These are phyloP conservation scores for Pleurotus citrinopileatus DNA, from an alignment of 768 basidiomycete species.

Conservation along the genomic window DNA sequence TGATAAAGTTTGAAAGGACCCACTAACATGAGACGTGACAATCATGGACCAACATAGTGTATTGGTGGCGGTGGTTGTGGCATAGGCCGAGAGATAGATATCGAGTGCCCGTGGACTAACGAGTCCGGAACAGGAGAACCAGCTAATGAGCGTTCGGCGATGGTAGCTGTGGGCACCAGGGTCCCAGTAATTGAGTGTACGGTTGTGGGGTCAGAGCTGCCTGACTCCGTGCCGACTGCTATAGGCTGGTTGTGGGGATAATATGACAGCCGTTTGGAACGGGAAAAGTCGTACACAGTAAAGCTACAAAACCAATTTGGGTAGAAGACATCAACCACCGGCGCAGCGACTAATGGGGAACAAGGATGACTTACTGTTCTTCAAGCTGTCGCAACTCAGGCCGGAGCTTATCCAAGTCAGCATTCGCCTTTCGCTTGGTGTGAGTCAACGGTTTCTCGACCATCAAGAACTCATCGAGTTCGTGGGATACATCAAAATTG, in stretches of 20 bases:
- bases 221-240: conserved; percentile 37
- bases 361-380: conserved; percentile 67
- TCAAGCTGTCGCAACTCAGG: conserved; percentile 91
- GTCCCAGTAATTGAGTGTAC: conserved; percentile 41
- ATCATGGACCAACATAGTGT: conserved; percentile 6
- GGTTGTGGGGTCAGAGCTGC: conserved; percentile 39
- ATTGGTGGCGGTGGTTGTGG: conserved; percentile 24
- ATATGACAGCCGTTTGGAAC: conserved; percentile 74
- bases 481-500: conserved; percentile 98
- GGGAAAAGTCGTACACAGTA: conserved; percentile 82
- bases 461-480: conserved; percentile 95
- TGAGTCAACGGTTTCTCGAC: conserved; percentile 98
- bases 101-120: conserved; percentile 2
- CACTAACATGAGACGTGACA: conserved; percentile 1
- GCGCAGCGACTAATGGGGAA: neutral
- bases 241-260: conserved; percentile 82
- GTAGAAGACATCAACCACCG: neutral
- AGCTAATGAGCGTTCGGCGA: conserved; percentile 46
- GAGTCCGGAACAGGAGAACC: conserved; percentile 35
- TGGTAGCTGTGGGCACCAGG: conserved; percentile 41
- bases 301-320: conserved; percentile 51
- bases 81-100: conserved; percentile 10
- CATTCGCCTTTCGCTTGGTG: conserved; percentile 84
- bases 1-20: neutral
- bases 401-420: conserved; percentile 84